Evolutionary conservation across 1,284 basidiomycete species (phyloP).

Genomic region (Cryptococcus floricola): DNA sequence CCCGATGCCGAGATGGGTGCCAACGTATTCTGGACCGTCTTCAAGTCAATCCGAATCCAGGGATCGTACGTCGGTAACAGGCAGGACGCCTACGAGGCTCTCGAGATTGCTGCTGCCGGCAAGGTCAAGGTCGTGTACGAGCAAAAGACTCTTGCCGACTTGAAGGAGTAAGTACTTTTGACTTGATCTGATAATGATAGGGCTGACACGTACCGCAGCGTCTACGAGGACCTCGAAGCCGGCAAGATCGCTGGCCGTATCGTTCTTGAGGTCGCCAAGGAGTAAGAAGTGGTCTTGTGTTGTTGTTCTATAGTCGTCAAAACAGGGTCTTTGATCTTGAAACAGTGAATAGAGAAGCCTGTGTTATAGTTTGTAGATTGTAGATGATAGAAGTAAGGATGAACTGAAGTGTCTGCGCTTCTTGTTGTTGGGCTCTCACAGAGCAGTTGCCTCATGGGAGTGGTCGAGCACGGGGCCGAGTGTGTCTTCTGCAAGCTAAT

Average conservation of each 20-base stretch:
- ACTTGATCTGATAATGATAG: not conserved
- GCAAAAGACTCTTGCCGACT: conserved; percentile 7
- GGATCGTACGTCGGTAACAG: conserved; percentile 72
- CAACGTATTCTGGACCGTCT: conserved; percentile 71
- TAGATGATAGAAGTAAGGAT: too few species aligned
- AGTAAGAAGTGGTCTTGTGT: conserved; percentile 3
- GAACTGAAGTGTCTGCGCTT: too few species aligned
- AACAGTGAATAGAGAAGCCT: too few species aligned
- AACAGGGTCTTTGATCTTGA: too few species aligned
- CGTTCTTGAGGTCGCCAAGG: conserved; percentile 16
- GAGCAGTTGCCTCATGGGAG: too few species aligned
- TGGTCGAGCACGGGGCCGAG: too few species aligned
- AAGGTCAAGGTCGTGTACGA: conserved; percentile 60
- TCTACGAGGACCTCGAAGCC: conserved; percentile 18
- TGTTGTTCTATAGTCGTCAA: not conserved
- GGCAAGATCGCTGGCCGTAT: conserved; percentile 21
- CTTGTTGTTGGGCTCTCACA: too few species aligned
- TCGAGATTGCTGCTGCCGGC: conserved; percentile 65
- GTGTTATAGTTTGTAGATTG: too few species aligned
- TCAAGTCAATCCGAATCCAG: conserved; percentile 64
- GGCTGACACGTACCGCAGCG: conserved; percentile 8
- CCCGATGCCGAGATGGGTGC: conserved; percentile 59
- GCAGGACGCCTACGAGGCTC: conserved; percentile 68
- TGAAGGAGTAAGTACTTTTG: not conserved
- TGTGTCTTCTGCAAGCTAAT: too few species aligned